phyloP scores from a whole-genome alignment of 306 rosid genomes.

The Morella rubra region DNA sequence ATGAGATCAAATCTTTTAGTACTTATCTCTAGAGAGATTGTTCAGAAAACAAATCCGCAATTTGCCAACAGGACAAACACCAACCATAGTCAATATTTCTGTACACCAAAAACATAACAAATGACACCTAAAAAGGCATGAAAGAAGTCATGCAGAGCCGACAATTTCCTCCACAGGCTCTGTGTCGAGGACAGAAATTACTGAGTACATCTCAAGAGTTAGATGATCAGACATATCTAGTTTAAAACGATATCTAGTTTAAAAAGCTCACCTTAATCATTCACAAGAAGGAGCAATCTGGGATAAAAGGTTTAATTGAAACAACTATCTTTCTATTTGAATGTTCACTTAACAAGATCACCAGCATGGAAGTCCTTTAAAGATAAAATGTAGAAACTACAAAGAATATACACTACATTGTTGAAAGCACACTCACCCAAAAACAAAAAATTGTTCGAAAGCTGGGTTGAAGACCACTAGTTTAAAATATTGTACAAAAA shows the following conservation, averaged over 20 bases:
- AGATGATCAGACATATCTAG: background rate
- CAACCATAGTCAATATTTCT: background rate
- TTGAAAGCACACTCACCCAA: no score
- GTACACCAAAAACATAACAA: background rate
- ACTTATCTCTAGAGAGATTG: background rate
- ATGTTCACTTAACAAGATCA: no score
- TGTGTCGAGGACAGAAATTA: background rate
- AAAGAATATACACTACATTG: no score
- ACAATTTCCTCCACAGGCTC: background rate
- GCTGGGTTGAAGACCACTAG: no score
- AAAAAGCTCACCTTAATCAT: background rate
- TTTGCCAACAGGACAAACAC: background rate
- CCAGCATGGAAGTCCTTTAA: no score
- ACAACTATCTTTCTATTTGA: no score
- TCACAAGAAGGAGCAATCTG: background rate
- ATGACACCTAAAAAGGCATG: background rate
- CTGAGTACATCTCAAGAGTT: background rate
- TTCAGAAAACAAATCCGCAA: background rate
- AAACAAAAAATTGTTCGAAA: no score
- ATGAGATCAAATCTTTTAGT: background rate
- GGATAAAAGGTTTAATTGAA: background rate
- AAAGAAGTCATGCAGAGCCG: background rate
- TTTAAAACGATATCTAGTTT: background rate
- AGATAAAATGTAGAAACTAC: no score
- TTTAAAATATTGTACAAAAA: no score